A percentile compares a stretch with the other conserved stretches of the same genome.
Conservation (phyloP, 768 basidiomycete species). For the Psilocybe azurescens region DNA sequence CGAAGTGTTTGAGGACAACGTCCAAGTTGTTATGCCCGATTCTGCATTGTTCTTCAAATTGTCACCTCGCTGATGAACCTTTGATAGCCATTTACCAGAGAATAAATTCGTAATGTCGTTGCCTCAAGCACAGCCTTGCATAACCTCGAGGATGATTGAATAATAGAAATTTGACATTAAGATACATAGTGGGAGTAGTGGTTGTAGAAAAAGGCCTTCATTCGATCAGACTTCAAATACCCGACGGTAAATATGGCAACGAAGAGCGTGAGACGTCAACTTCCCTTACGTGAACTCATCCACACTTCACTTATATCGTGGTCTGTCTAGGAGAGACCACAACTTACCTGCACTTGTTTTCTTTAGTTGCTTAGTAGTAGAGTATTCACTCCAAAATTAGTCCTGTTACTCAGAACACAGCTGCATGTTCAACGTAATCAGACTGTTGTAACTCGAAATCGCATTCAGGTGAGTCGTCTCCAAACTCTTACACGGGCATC, state of each 20-base stretch:
- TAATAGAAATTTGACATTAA: neutral
- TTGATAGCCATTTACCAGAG: neutral
- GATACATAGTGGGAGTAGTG: neutral
- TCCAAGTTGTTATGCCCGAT: neutral
- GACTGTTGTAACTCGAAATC: no score
- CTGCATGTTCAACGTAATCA: no score
- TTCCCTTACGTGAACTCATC: no score
- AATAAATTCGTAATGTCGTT: neutral
- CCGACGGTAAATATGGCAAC: neutral
- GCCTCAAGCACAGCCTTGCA: conserved; percentile 9
- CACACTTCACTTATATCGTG: no score
- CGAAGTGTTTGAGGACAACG: no score
- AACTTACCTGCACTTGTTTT: no score
- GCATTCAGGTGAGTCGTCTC: no score
- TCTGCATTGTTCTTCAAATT: neutral
- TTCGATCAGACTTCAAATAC: neutral
- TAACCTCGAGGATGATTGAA: neutral
- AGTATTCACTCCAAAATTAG: no score
- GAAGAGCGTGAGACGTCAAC: neutral
- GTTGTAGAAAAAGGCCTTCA: neutral
- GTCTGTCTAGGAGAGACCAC: no score
- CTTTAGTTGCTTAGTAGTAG: no score
- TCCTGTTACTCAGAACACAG: no score
- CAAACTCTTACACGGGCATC: no score
- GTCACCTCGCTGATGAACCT: neutral